Evolutionary conservation across 106 monocot species (phyloP).

Genomic region (Amphibolis antarctica): DNA sequence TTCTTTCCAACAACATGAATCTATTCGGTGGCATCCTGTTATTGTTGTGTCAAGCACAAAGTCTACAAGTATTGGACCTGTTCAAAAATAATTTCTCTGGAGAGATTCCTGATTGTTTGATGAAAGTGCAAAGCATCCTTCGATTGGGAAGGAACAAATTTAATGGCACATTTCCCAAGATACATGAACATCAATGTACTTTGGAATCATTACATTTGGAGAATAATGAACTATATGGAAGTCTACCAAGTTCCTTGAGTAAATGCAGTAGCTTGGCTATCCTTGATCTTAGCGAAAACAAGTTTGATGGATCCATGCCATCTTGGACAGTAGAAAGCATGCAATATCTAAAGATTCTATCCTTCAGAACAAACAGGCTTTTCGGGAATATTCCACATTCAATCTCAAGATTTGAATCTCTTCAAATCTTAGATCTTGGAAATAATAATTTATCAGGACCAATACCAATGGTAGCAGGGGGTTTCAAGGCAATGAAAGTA

Average conservation of each 20-base stretch:
- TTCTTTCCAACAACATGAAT: not conserved
- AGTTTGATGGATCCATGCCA: conserved; percentile 2
- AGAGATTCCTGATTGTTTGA: not conserved
- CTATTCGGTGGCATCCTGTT: not conserved
- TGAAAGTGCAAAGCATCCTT: not conserved
- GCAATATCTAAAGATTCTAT: not conserved
- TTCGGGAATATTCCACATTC: not conserved
- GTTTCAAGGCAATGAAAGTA: conserved; percentile 14
- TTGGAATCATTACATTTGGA: not conserved
- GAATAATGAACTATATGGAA: not conserved
- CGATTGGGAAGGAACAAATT: conserved; percentile 5
- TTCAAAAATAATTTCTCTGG: not conserved
- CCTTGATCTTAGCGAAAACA: conserved; percentile 8
- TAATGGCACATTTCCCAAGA: conserved; percentile 1
- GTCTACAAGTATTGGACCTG: not conserved
- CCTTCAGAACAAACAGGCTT: not conserved
- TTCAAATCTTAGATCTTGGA: conserved; percentile 26
- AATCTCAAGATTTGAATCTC: not conserved
- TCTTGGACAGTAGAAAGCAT: conserved; percentile 2
- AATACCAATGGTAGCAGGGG: conserved; percentile 6
- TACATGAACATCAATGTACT: not conserved
- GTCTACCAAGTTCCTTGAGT: not conserved
- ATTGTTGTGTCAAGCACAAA: not conserved
- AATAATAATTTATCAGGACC: conserved; percentile 18
- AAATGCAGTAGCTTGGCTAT: not conserved